Conservation (phyloP, 208 protist genomes). For the Trypanosoma caninum region DNA sequence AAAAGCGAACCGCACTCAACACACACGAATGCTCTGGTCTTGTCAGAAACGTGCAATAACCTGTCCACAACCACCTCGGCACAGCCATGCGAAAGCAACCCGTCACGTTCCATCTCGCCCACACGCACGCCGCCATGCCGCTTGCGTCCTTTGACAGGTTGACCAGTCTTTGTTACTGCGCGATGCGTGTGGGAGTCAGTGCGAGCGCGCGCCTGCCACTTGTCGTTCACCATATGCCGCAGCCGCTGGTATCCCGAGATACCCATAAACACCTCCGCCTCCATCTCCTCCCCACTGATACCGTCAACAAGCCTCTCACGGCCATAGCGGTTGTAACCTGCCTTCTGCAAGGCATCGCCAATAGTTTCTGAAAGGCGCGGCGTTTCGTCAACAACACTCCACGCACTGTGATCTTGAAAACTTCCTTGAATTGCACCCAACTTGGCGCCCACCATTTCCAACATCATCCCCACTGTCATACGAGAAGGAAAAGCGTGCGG, state of each 20-base stretch:
- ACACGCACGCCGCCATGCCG: conserved; percentile 98
- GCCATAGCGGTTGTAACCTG: conserved; percentile 98
- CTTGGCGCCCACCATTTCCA: conserved; percentile 98
- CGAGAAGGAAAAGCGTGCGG: conserved; percentile 99
- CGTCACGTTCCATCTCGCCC: conserved; percentile 99
- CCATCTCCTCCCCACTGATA: conserved; percentile 94
- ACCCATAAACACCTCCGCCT: conserved; percentile 98
- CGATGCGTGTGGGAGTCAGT: conserved; percentile 86
- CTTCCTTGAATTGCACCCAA: conserved; percentile 93
- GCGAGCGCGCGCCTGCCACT: conserved; percentile 97
- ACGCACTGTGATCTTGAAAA: conserved; percentile 96
- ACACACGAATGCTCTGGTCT: conserved; percentile 85
- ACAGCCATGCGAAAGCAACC: conserved; percentile 98
- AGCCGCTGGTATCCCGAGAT: conserved; percentile 99
- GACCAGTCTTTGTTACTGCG: conserved; percentile 96
- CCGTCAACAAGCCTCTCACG: conserved; percentile 95
- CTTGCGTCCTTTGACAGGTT: conserved; percentile 98
- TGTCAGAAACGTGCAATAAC: conserved; percentile 93
- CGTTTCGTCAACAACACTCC: conserved; percentile 65
- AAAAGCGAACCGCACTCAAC: conserved; percentile 74
- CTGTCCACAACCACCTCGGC: conserved; percentile 98
- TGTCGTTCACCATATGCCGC: conserved; percentile 99
- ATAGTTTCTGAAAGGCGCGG: conserved; percentile 84
- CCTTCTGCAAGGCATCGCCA: conserved; percentile 94
- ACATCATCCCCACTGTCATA: conserved; percentile 99